Conservation (phyloP, 495 filamentous ascomycete species). For the Annulohypoxylon stygium region DNA sequence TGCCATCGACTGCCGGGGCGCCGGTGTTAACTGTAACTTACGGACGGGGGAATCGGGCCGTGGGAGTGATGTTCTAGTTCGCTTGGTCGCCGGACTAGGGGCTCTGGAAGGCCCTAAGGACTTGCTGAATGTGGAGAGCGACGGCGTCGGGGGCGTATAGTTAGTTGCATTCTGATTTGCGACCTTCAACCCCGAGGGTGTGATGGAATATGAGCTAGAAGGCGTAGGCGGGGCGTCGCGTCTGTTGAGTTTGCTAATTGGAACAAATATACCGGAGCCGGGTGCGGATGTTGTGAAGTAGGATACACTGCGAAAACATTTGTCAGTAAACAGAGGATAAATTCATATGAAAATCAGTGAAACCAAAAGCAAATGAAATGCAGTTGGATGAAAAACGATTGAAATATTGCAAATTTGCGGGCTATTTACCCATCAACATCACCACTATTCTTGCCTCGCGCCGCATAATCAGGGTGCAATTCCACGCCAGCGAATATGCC, state of each 20-base stretch:
- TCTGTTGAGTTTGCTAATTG: conserved; percentile 84
- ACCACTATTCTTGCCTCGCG: conserved; percentile 92
- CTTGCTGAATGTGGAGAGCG: conserved; percentile 80
- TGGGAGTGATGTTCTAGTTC: conserved; percentile 80
- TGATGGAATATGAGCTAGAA: conserved; percentile 70
- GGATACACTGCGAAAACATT: conserved; percentile 64
- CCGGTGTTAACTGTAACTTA: conserved; percentile 70
- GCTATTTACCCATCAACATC: conserved; percentile 88
- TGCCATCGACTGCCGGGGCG: conserved; percentile 66
- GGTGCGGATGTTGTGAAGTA: conserved; percentile 87
- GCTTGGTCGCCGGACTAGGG: conserved; percentile 76
- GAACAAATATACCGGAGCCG: conserved; percentile 94
- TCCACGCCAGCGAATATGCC: conserved; percentile 97
- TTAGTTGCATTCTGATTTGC: conserved; percentile 64
- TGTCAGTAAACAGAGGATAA: conserved; percentile 25
- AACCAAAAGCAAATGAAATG: conserved; percentile 15
- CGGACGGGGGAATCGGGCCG: conserved; percentile 87
- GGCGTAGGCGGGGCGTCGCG: conserved; percentile 71
- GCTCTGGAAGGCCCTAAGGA: conserved; percentile 85
- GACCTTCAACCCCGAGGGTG: conserved; percentile 69
- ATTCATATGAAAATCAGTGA: conserved; percentile 16
- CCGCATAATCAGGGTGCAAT: conserved; percentile 81
- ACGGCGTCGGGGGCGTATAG: conserved; percentile 75
- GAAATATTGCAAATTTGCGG: neutral
- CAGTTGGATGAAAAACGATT: conserved; percentile 34